A percentile compares a stretch with the other conserved stretches of the same genome.
phyloP scores from a whole-genome alignment of 2,329 filamentous ascomycete genomes.

The Neodidymelliopsis sp. region DNA sequence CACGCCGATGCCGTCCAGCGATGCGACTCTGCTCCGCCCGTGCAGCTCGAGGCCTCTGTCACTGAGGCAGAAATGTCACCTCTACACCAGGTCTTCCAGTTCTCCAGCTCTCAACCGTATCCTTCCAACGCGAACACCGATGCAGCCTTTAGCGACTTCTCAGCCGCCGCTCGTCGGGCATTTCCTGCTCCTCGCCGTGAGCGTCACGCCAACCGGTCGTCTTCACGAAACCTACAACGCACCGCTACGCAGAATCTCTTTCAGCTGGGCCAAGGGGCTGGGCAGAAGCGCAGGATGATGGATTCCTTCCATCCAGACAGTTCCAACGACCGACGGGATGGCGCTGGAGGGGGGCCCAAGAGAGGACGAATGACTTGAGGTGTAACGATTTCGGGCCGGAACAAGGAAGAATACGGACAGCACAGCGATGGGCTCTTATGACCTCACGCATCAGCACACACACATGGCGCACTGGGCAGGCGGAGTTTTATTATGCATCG shows the following conservation, averaged over 20 bases:
- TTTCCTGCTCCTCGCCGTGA: constrained; percentile 45
- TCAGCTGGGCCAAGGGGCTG: constrained; percentile 68
- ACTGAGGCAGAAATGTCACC: constrained; percentile 38
- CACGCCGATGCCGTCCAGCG: constrained; percentile 27
- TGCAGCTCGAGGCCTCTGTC: constrained; percentile 49
- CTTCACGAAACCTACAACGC: constrained; percentile 41
- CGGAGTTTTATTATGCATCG: constrained; percentile 30
- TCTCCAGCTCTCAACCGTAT: constrained; percentile 69
- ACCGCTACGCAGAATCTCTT: constrained; percentile 47
- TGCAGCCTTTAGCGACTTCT: constrained; percentile 30
- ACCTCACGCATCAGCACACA: constrained; percentile 6
- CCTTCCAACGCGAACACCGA: constrained; percentile 56
- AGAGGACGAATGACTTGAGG: constrained; percentile 48
- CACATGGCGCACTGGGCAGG: constrained; percentile 27
- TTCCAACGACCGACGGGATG: constrained; percentile 67
- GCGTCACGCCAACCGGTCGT: constrained; percentile 51
- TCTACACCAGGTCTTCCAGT: constrained; percentile 65
- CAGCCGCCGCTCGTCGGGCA: constrained; percentile 41
- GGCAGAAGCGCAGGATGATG: constrained; percentile 75
- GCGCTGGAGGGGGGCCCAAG: constrained; percentile 48
- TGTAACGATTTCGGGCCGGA: too few species aligned
- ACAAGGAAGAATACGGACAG: neutral
- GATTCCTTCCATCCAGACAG: constrained; percentile 78
- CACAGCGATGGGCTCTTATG: neutral
- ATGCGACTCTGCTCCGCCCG: constrained; percentile 46